Percentiles rank a stretch among this genome's conserved stretches.
These are phyloP conservation scores for Barnettozyma salicaria DNA, from an alignment of 805 yeast genomes.

Conservation along the genomic window DNA sequence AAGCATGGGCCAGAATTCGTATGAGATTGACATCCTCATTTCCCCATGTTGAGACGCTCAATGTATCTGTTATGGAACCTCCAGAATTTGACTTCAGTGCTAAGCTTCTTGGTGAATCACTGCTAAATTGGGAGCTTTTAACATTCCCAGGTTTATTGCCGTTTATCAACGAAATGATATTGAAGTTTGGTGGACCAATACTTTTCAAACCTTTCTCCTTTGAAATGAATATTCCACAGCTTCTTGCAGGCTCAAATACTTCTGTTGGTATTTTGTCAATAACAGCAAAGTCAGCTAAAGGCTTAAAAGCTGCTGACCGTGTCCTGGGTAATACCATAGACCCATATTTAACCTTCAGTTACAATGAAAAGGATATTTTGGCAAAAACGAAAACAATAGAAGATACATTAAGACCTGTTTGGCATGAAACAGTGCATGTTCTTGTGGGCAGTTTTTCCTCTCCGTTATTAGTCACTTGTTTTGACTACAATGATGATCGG, in stretches of 20 bases:
- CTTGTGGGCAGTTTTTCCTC: conserved; percentile 73
- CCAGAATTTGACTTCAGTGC: conserved; percentile 85
- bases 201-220: conserved; percentile 85
- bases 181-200: conserved; percentile 84
- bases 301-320: conserved; percentile 59
- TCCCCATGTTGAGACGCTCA: conserved; percentile 92
- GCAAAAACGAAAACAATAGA: conserved; percentile 64
- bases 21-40: conserved; percentile 83
- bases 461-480: conserved; percentile 65
- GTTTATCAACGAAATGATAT: conserved; percentile 77
- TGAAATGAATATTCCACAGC: conserved; percentile 87
- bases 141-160: conserved; percentile 82
- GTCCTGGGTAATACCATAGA: conserved; percentile 76
- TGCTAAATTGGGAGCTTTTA: conserved; percentile 83
- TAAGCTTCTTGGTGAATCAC: conserved; percentile 65
- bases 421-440: conserved; percentile 75
- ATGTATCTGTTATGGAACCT: conserved; percentile 76
- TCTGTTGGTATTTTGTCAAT: conserved; percentile 84
- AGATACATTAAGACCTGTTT: conserved; percentile 67
- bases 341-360: conserved; percentile 78
- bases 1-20: conserved; percentile 69
- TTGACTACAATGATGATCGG: conserved; percentile 74
- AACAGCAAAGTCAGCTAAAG: conserved; percentile 58
- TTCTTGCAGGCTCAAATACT: conserved; percentile 79
- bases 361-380: conserved; percentile 44